Percentiles rank a stretch among this genome's conserved stretches.
These are phyloP conservation scores for Diphasiastrum complanatum DNA, from an alignment of 83 land plant species.

Conservation along the genomic window DNA sequence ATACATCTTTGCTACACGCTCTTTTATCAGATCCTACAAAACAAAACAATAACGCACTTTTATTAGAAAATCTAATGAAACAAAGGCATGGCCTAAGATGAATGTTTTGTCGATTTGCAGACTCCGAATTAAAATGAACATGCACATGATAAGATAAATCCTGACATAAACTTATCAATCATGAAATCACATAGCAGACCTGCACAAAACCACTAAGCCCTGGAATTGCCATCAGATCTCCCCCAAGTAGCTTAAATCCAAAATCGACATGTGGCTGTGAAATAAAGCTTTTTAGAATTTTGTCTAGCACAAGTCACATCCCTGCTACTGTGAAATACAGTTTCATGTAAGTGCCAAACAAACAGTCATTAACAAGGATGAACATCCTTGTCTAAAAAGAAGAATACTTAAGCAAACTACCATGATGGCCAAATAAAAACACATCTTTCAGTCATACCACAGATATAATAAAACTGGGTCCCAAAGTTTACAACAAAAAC, in stretches of 20 bases:
- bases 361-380: no score
- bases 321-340: no score
- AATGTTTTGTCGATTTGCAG: neutral
- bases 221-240: conserved; percentile 86
- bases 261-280: conserved; percentile 92
- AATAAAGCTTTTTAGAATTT: neutral
- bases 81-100: neutral
- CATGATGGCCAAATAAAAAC: no score
- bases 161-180: neutral
- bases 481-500: no score
- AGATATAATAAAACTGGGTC: no score
- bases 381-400: no score
- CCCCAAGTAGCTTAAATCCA: conserved; percentile 77
- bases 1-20: conserved; percentile 75
- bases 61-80: no score
- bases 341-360: no score
- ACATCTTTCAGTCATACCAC: no score
- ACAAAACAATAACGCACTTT: neutral
- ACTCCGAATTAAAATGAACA: neutral
- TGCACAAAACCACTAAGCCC: conserved; percentile 73
- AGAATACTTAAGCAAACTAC: no score
- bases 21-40: conserved; percentile 67
- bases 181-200: conserved; percentile 26
- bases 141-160: neutral
- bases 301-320: no score